These are phyloP conservation scores for Marsdenia floribunda DNA, from an alignment of 257 asterid species.

Conservation along the genomic window DNA sequence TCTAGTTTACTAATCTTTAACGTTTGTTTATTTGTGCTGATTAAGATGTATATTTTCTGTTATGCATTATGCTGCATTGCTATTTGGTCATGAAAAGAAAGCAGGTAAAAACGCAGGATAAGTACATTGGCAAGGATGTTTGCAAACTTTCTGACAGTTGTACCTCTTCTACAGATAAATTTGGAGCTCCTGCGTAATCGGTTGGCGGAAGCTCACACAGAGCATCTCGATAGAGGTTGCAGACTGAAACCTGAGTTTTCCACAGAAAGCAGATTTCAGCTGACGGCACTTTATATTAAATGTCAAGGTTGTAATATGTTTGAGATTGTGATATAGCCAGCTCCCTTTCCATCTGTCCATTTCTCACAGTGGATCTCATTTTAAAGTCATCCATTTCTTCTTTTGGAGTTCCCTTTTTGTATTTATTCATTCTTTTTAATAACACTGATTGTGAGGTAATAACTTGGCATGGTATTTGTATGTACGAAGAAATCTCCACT, in stretches of 20 bases:
- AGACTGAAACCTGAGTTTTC: constrained; percentile 65
- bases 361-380: background rate
- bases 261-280: constrained; percentile 54
- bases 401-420: background rate
- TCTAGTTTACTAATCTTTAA: no score
- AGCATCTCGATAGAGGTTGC: constrained; percentile 85
- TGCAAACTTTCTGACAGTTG: background rate
- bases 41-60: background rate
- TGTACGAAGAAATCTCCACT: no score
- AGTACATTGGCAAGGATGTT: background rate
- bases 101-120: background rate
- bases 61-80: background rate
- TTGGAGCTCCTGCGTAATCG: constrained; percentile 45
- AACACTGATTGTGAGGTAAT: no score
- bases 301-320: constrained; percentile 64
- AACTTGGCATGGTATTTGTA: no score
- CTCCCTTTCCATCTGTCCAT: background rate
- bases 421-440: background rate
- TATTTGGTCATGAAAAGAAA: background rate
- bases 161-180: constrained; percentile 39
- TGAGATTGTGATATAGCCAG: constrained; percentile 59
- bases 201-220: constrained; percentile 78
- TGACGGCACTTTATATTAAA: constrained; percentile 68
- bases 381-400: background rate
- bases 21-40: background rate